Base-by-base conservation (phyloP, 306 rosid genomes). In the Cicer pinnatifidum region DNA sequence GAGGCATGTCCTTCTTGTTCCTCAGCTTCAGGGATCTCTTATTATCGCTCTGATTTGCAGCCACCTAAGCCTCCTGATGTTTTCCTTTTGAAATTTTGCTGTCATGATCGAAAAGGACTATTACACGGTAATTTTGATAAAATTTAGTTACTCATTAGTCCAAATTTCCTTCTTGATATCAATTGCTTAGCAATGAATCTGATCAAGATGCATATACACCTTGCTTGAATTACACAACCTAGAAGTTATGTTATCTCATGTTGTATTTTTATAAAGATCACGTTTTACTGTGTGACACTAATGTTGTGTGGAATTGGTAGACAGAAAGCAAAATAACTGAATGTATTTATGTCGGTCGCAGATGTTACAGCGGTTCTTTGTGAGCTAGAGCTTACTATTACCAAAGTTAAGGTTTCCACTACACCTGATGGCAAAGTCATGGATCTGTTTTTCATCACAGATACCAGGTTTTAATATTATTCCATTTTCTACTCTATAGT, bases 371-470 rank as follows among this genome's bases (percentile, higher is more conserved):
- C 71, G 78, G 97, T 88, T 87, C 97, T 94, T 53, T 88, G 88
- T 74, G 96, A 89, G 68, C 89, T 87, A 8, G 99, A 94, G 86
- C 88, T 94, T 82, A 82, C 71, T 39, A 91, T 94, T 59, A 81
- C 87, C 75, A 94, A 88, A 87, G 97, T 94, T 79, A 94, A 94
- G 88, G 95, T 94, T 39, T 94, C 97, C 44, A 91, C 95, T 13
- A 94, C 97, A 13, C 99, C 99, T 1, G 99, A 94, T 78, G 97
- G 92, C 64, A 91, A 75, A 91, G 97, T 91, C 70, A 86, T 94
- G 88, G 96, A 94, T 82, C 85, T 94, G 75, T 94, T 94, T 87
- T 89, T 94, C 87, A 79, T 94, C 88, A 86, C 91, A 23, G 99
- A 94, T 67, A 77, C 88, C 81, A 94, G 98, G 98, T 91, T 75